A percentile compares a stretch with the other conserved stretches of the same genome.
phyloP scores from a whole-genome alignment of 2,329 filamentous ascomycete genomes.

The Didymella lethalis region DNA sequence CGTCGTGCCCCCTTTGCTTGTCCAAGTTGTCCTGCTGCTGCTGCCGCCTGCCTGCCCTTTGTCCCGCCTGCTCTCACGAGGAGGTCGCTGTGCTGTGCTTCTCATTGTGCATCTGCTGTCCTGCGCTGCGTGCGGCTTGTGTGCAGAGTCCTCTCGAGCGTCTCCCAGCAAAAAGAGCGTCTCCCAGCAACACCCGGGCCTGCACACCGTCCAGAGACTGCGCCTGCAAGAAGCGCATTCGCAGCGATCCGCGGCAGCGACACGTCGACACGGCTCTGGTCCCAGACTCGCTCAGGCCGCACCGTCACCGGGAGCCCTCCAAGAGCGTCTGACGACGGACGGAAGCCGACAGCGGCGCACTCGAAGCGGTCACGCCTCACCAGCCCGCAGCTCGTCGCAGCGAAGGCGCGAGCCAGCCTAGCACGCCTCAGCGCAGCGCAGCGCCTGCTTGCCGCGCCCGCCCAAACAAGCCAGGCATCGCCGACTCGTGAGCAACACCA shows the following conservation, averaged over 20 bases:
- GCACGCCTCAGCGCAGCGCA: slow-evolving; percentile 18
- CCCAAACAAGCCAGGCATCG: background rate
- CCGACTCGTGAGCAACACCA: too few species aligned
- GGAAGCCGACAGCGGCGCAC: slow-evolving; percentile 26
- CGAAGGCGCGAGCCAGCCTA: slow-evolving; percentile 25
- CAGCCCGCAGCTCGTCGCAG: slow-evolving; percentile 25
- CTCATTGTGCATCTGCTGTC: slow-evolving; percentile 1
- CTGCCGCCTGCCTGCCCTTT: slow-evolving; percentile 5
- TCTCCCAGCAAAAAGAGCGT: slow-evolving; percentile 16
- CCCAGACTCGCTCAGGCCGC: slow-evolving; percentile 19
- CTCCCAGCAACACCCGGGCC: slow-evolving; percentile 17
- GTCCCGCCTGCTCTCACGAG: slow-evolving; percentile 1
- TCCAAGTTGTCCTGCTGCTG: background rate
- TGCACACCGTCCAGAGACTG: slow-evolving; percentile 3
- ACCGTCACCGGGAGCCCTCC: slow-evolving; percentile 25
- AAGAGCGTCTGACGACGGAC: slow-evolving; percentile 28
- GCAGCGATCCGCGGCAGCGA: slow-evolving; percentile 3
- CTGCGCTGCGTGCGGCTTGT: slow-evolving; percentile 10
- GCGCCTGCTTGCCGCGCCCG: slow-evolving; percentile 12
- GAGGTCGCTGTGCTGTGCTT: background rate
- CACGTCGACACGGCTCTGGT: background rate
- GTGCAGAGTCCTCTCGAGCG: slow-evolving; percentile 11
- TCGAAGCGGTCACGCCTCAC: slow-evolving; percentile 31
- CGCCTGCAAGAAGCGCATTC: slow-evolving; percentile 4
- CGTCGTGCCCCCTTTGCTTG: slow-evolving; percentile 10